A percentile compares a stretch with the other conserved stretches of the same genome.
These are phyloP conservation scores for Chloropicon primus DNA, from an alignment of 139 green algal species.

Conservation along the genomic window DNA sequence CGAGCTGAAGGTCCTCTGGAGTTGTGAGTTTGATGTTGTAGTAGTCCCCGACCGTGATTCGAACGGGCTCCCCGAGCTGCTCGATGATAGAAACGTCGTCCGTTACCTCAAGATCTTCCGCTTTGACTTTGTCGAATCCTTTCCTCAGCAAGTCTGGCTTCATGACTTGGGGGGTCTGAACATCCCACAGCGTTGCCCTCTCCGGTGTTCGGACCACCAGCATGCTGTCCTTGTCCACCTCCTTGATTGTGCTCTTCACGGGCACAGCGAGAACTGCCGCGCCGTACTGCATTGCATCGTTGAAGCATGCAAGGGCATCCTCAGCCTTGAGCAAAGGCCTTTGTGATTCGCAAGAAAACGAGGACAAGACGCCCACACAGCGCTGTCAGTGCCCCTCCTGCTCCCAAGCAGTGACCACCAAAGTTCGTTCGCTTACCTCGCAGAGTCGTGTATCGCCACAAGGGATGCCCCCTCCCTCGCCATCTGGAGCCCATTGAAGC, in stretches of 20 bases:
- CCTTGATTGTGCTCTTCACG: conserved; percentile 94
- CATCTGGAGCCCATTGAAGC: conserved; percentile 54
- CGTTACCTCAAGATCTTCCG: conserved; percentile 74
- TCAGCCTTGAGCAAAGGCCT: conserved; percentile 57
- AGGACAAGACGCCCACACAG: too few relatives aligned
- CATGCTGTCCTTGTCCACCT: conserved; percentile 43
- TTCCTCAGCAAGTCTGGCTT: conserved; percentile 53
- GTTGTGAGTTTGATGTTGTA: conserved; percentile 89
- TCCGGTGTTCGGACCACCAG: conserved; percentile 78
- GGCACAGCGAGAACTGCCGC: conserved; percentile 90
- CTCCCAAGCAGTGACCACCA: background rate
- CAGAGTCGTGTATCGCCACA: conserved; percentile 90
- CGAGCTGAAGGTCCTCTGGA: background rate
- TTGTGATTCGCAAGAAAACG: too few relatives aligned
- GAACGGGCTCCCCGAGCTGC: conserved; percentile 75
- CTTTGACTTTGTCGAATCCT: conserved; percentile 70
- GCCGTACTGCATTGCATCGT: conserved; percentile 40
- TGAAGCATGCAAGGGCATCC: conserved; percentile 31
- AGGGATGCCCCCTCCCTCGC: conserved; percentile 28
- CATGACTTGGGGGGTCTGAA: conserved; percentile 94
- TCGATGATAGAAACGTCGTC: conserved; percentile 98
- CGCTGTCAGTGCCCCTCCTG: too few relatives aligned
- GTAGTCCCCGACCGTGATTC: conserved; percentile 80
- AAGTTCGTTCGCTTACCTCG: conserved; percentile 13
- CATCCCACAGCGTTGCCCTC: conserved; percentile 81